Base-by-base conservation (phyloP, 1,284 basidiomycete genomes). In the Sanghuangporus baumii region DNA sequence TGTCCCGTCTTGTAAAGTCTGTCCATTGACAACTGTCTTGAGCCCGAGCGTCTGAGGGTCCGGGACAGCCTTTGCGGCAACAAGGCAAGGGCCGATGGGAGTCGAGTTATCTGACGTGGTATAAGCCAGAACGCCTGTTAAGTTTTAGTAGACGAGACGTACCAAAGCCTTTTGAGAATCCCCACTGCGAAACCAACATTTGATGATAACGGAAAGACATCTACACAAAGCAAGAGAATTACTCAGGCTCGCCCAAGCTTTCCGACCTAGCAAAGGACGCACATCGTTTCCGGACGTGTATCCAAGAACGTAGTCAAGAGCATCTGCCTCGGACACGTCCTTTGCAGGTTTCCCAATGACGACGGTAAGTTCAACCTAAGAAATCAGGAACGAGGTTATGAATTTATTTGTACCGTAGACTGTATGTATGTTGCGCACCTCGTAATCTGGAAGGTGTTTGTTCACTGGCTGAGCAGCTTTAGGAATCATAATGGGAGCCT, bases 101-200 rank as follows among this genome's bases (percentile, higher is more conserved):
- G 83, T 89, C 3, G 85, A 86, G 71, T 90, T 83, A 71, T 91
- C 88, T 89, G 57, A 47, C 12, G 20, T 37, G 65, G 43, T 55
- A 59, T 48, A 43, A 55, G 37, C 36, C 50, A 20, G 31, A 31
- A 6, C n/a, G 2, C 14, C 7, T 6, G 12, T 23, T 8, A 7
- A 36, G 1, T 12, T 36, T n/a, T n/a, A 31, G 55, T 26, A 34
- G 12, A 11, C 48, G 26, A 26, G 47, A 72, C 80, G 46, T 55
- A 89, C 88, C 89, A 66, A 90, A 92, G 37, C 88, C 81, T 73
- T 94, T 94, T n/a, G 88, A 90, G 74, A 92, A 93, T 26, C 82
- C 78, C 91, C 92, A 94, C 69, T 94, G 91, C 0, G 87, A 87
- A 2, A 86, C 84, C 1, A 83, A 81, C 72, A 87, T 74, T 69